A percentile compares a stretch with the other conserved stretches of the same genome.
Conservation (phyloP, 345 rosid species). For the Dimocarpus longan region DNA sequence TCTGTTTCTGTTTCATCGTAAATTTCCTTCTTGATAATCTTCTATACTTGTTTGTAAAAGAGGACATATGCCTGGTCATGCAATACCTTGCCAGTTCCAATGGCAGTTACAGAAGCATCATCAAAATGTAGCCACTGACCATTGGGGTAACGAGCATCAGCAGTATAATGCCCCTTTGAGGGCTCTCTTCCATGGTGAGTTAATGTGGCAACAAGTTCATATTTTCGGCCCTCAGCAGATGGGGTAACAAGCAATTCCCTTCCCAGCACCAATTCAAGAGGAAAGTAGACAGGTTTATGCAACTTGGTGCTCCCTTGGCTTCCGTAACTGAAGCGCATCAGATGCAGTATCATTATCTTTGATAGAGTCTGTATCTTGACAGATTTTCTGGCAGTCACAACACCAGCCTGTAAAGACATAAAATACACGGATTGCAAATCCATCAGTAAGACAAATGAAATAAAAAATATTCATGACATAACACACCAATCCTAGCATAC, state of each 20-base stretch:
- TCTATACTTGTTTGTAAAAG: slow-evolving; percentile 78
- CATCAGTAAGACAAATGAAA: not conserved
- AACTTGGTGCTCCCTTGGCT: slow-evolving; percentile 91
- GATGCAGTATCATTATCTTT: slow-evolving; percentile 87
- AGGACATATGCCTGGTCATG: slow-evolving; percentile 96
- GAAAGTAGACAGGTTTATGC: slow-evolving; percentile 81
- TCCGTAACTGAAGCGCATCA: slow-evolving; percentile 93
- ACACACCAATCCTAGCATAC: not conserved
- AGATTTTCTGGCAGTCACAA: slow-evolving; percentile 83
- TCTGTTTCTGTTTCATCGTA: not conserved
- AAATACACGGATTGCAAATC: not conserved
- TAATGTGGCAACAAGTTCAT: slow-evolving; percentile 88
- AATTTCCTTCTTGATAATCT: not conserved
- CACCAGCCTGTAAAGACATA: slow-evolving; percentile 56
- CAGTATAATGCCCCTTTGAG: slow-evolving; percentile 90
- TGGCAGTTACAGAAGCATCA: slow-evolving; percentile 73
- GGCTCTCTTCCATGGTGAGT: slow-evolving; percentile 96
- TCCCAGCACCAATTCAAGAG: slow-evolving; percentile 67
- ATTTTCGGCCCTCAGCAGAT: slow-evolving; percentile 70
- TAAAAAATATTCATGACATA: not conserved
- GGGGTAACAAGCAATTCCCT: slow-evolving; percentile 73
- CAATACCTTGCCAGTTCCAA: slow-evolving; percentile 66
- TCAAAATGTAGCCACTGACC: slow-evolving; percentile 87
- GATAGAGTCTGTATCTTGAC: slow-evolving; percentile 81
- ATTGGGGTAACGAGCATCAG: slow-evolving; percentile 69